A percentile compares a stretch with the other conserved stretches of the same genome.
phyloP scores from a whole-genome alignment of 164 flowering plant species.

The Akebia trifoliata region DNA sequence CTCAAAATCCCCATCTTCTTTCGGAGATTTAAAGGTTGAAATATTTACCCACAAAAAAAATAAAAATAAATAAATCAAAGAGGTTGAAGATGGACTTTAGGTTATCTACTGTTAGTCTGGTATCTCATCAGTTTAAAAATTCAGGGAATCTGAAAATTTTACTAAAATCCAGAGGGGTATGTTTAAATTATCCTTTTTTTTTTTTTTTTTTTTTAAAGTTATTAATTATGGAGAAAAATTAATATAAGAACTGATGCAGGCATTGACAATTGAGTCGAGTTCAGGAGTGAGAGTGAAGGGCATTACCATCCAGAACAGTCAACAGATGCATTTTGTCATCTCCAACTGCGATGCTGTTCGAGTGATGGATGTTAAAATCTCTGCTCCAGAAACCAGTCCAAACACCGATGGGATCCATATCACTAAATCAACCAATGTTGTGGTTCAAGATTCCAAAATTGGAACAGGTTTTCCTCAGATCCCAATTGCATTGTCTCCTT shows the following conservation, averaged over 20 bases:
- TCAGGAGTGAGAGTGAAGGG: conserved; percentile 59
- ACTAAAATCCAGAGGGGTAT: too few relatives aligned
- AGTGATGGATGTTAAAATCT: conserved; percentile 38
- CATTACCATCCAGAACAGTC: conserved; percentile 73
- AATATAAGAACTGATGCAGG: conserved; percentile 44
- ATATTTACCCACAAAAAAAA: too few relatives aligned
- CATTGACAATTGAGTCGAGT: conserved; percentile 83
- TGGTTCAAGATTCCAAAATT: conserved; percentile 63
- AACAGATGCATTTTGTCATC: conserved; percentile 82
- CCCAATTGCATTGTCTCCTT: neutral
- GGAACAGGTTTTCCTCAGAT: conserved; percentile 71
- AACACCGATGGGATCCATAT: conserved; percentile 98
- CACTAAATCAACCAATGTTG: conserved; percentile 65
- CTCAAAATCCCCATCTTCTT: too few relatives aligned
- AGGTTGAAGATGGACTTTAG: too few relatives aligned
- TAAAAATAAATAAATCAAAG: too few relatives aligned
- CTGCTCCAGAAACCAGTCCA: conserved; percentile 87
- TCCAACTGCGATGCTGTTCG: conserved; percentile 54
- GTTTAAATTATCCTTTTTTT: neutral
- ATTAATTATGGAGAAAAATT: neutral
- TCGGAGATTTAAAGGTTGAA: too few relatives aligned
- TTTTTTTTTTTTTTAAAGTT: neutral
- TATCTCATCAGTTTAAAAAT: too few relatives aligned
- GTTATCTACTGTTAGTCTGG: too few relatives aligned
- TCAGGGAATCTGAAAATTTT: too few relatives aligned